Evolutionary conservation across 192 early-diverging fungal species (phyloP).

Genomic region (Chytriomyces hyalinus): DNA sequence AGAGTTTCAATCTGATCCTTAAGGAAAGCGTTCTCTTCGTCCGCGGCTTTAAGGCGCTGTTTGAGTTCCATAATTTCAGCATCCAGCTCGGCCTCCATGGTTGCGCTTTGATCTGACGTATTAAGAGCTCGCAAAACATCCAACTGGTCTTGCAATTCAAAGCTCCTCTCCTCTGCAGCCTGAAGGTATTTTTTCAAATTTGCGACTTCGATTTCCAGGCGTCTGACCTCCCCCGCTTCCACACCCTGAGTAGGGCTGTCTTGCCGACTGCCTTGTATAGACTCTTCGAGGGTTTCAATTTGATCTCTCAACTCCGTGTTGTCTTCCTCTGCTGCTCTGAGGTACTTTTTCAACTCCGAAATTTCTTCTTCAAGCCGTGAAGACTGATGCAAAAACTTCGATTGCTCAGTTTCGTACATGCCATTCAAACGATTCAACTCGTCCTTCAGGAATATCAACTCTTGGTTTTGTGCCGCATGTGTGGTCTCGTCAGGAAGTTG

Average conservation of each 20-base stretch:
- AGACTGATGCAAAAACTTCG: background rate
- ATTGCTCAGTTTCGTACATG: slow-evolving; percentile 15
- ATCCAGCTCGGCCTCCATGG: background rate
- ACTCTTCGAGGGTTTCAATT: slow-evolving; percentile 13
- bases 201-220: slow-evolving; percentile 1
- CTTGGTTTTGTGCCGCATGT: background rate
- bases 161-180: slow-evolving; percentile 18
- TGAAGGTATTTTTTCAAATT: slow-evolving; percentile 25
- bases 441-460: background rate
- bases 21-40: slow-evolving; percentile 22
- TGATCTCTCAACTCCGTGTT: slow-evolving; percentile 25
- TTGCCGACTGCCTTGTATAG: background rate
- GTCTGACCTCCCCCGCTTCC: background rate
- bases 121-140: slow-evolving; percentile 7
- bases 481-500: background rate
- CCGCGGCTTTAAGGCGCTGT: slow-evolving; percentile 12
- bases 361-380: slow-evolving; percentile 5
- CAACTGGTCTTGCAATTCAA: slow-evolving; percentile 19
- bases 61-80: slow-evolving; percentile 16
- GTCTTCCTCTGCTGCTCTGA: slow-evolving; percentile 24
- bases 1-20: background rate
- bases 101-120: background rate
- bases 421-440: slow-evolving; percentile 15
- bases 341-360: slow-evolving; percentile 20
- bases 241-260: background rate